These are phyloP conservation scores for Lunasporangiospora selenospora DNA, from an alignment of 192 early-diverging fungal genomes.

Conservation along the genomic window DNA sequence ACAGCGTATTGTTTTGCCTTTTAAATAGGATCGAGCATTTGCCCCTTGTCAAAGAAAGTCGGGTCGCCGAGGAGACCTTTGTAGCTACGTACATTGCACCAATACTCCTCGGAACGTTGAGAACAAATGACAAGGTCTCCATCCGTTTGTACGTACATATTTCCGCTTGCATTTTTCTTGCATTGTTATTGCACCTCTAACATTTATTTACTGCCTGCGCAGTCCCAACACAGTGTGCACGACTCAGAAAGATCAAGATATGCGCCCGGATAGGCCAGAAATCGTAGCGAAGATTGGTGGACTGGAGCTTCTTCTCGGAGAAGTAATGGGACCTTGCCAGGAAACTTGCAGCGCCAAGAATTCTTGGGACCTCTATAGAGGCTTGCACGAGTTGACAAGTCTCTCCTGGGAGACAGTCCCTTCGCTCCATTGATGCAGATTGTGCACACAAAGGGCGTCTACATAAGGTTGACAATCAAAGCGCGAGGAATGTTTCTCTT, in stretches of 20 bases:
- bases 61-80: too few relatives aligned
- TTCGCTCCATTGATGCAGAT: conserved; percentile 9
- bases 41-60: conserved; percentile 11
- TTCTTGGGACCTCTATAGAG: conserved; percentile 10
- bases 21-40: conserved; percentile 17
- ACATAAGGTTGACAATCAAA: conserved; percentile 10
- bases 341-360: conserved; percentile 2
- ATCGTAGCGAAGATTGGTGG: conserved; percentile 3
- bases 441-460: conserved; percentile 2
- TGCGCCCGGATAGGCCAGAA: conserved; percentile 3
- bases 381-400: conserved; percentile 13
- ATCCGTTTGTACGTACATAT: too few relatives aligned
- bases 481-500: conserved; percentile 12
- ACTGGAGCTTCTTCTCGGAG: conserved; percentile 10
- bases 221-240: conserved; percentile 8
- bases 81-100: too few relatives aligned
- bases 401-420: conserved; percentile 1
- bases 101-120: too few relatives aligned
- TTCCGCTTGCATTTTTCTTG: too few relatives aligned
- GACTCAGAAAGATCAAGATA: conserved; percentile 8
- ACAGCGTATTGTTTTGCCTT: too few relatives aligned
- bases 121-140: too few relatives aligned
- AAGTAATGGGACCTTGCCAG: conserved; percentile 13
- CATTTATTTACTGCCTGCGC: conserved; percentile 11
- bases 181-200: conserved; percentile 8